A percentile compares a stretch with the other conserved stretches of the same genome.
Evolutionary conservation across 148 eudicot species (phyloP).

Genomic region (Vaccinium darrowii): DNA sequence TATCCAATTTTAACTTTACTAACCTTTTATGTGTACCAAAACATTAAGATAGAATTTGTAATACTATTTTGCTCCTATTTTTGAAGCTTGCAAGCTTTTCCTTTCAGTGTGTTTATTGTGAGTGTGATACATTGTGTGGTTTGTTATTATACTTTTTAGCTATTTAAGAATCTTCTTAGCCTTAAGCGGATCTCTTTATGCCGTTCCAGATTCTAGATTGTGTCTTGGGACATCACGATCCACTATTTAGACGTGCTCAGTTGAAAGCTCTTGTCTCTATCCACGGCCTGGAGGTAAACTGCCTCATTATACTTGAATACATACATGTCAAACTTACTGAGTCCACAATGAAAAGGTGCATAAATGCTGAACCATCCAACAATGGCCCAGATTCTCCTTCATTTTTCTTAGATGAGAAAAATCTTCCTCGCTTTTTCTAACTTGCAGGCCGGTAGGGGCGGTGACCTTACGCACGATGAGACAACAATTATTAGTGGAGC

Average conservation of each 20-base stretch:
- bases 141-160: neutral
- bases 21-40: neutral
- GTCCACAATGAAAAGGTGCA: neutral
- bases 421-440: slow-evolving; percentile 2
- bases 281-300: slow-evolving; percentile 74
- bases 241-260: slow-evolving; percentile 87
- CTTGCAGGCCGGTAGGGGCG: slow-evolving; percentile 87
- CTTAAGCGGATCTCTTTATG: slow-evolving; percentile 12
- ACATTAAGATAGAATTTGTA: neutral
- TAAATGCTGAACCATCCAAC: neutral
- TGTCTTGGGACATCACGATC: slow-evolving; percentile 77
- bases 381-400: slow-evolving; percentile 2
- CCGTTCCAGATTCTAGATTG: slow-evolving; percentile 70
- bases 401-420: neutral
- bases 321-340: neutral
- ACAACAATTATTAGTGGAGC: slow-evolving; percentile 98
- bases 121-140: neutral
- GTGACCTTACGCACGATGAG: slow-evolving; percentile 97
- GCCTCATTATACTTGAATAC: neutral
- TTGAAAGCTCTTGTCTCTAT: slow-evolving; percentile 88
- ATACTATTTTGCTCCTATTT: neutral
- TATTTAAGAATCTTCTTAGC: neutral
- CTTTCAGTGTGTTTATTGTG: neutral
- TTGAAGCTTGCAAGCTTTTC: neutral
- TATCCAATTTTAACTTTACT: neutral